Evolutionary conservation across 2,329 filamentous ascomycete genomes (phyloP), one percentile per base, ranked within the genome.

Genomic region (Tolypocladium nubicola): DNA sequence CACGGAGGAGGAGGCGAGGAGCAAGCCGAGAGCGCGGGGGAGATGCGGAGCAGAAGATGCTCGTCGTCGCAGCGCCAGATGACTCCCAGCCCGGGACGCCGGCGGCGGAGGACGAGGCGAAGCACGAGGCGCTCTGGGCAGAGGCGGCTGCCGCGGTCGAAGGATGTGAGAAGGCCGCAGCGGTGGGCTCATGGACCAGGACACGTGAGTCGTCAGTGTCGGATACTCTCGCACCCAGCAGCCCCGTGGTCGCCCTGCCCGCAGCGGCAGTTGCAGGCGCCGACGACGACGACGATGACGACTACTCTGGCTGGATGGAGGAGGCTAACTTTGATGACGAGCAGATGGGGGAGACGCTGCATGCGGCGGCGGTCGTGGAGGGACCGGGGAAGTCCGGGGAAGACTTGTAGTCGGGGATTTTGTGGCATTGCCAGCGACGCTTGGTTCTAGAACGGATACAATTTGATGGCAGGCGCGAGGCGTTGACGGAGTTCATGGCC

Each of bases 11-110:
- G 45, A 70, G 74, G 52, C 65, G 69, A 38, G 70, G 70, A 8
- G 67, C 66, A 38, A 69, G 68, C 40, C 66, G 75, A 16, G 68
- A 71, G 13, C 63, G 66, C 7, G 71, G 73, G 11, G 67, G 66
- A 33, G 65, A 70, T 9, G 67, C 66, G 1, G 76, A 78, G 8
- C 80, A 85, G 58, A 76, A 75, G 10, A 68, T 89, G 45, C 74
- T 89, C 5, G 80, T 89, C 19, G 84, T 89, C 14, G 80, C 82
- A 58, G 85, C 85, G 1, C 86, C 85, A 1, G 73, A 74, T 13
- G 84, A 87, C 60, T 88, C 84, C 4, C 79, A 82, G 59, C 81
- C 82, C 2, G 73, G 73, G 2, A 81, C 80, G 6, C 82, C 82
- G 1, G 62, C 72, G 7, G 68, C 65, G 9, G 77, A 77, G 23